A percentile compares a stretch with the other conserved stretches of the same genome.
Evolutionary conservation across 495 filamentous ascomycete genomes (phyloP).

Genomic region (Aspergillus mulundensis): DNA sequence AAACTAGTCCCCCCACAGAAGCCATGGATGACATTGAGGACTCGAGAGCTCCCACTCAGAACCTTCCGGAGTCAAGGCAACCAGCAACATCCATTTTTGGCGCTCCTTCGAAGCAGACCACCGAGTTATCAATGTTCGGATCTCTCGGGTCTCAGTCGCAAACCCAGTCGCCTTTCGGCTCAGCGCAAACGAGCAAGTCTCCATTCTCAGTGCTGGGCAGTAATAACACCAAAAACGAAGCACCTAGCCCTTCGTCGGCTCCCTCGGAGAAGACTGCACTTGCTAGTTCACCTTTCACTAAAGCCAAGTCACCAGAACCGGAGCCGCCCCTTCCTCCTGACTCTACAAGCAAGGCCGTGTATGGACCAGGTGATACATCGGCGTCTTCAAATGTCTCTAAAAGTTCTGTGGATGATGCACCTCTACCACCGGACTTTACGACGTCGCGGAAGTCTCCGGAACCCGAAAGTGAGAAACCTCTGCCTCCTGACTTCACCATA

Average conservation of each 20-base stretch:
- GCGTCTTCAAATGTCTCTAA: slow-evolving; percentile 58
- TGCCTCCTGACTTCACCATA: slow-evolving; percentile 23
- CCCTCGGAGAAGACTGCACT: slow-evolving; percentile 38
- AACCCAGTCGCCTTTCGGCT: slow-evolving; percentile 26
- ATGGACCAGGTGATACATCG: slow-evolving; percentile 63
- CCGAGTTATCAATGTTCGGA: slow-evolving; percentile 33
- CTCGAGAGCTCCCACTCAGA: slow-evolving; percentile 13
- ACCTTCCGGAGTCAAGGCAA: slow-evolving; percentile 21
- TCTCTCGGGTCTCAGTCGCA: slow-evolving; percentile 18
- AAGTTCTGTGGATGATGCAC: slow-evolving; percentile 49
- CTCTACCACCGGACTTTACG: slow-evolving; percentile 60
- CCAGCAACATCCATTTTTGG: slow-evolving; percentile 47
- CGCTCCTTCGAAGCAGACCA: slow-evolving; percentile 23
- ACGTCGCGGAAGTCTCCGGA: slow-evolving; percentile 22
- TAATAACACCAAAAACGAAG: slow-evolving; percentile 19
- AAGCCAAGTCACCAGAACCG: slow-evolving; percentile 16
- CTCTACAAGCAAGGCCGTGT: slow-evolving; percentile 63
- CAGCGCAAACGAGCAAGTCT: slow-evolving; percentile 32
- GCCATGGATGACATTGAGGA: slow-evolving; percentile 42
- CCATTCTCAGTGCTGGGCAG: slow-evolving; percentile 37
- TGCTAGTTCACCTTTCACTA: slow-evolving; percentile 22
- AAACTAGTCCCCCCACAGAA: slow-evolving; percentile 26
- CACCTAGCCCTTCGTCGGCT: slow-evolving; percentile 29
- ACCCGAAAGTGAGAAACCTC: slow-evolving; percentile 28
- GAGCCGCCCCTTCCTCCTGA: slow-evolving; percentile 74